Base-by-base conservation (phyloP, 2,329 filamentous ascomycete genomes). In the Domatiomyces globalis region DNA sequence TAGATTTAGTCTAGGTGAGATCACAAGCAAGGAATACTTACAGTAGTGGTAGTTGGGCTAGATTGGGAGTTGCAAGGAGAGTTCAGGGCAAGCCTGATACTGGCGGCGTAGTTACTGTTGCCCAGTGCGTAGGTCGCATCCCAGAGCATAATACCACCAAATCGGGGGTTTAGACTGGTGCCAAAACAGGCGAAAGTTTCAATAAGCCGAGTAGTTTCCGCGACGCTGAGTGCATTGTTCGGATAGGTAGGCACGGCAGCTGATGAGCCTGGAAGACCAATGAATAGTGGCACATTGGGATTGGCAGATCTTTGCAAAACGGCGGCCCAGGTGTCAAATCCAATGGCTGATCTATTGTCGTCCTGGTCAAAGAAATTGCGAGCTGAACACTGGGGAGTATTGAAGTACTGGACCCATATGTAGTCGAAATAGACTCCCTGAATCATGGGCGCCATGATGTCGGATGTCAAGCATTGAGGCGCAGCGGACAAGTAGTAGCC, bases 381-480 rank as follows among this genome's bases (percentile, higher is more conserved):
- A 18, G 75, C 74, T 51, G 73, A 76, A 65, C 76, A 79, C 2
- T 58, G 47, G 9, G 43, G 22, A 1, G 71, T 77, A 66, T 78
- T 78, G 65, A 78, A 79, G 63, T 76, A 78, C 54, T 78, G 75
- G 36, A 76, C 66, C 64, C 73, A 78, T 55, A 78, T 58, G 57
- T 74, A 76, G 60, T 78, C 75, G 57, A 78, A 75, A 8, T 56
- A 54, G 7, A 72, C 65, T 33, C 65, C 65, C 15, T 53, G 45
- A 50, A 78, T 74, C 6, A 72, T 70, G 39, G 66, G 49, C n/a
- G 63, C 61, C 20, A 78, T 66, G 19, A 58, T 57, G 58, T 85
- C 82, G 1, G 83, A 81, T 62, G 77, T 84, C 0, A 74, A 72
- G 60, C 81, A 87, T 66, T 85, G 83, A 1, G 83, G 83, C 15